phyloP scores from a whole-genome alignment of 495 filamentous ascomycete genomes.

The Hyphodiscus hymeniophilus region DNA sequence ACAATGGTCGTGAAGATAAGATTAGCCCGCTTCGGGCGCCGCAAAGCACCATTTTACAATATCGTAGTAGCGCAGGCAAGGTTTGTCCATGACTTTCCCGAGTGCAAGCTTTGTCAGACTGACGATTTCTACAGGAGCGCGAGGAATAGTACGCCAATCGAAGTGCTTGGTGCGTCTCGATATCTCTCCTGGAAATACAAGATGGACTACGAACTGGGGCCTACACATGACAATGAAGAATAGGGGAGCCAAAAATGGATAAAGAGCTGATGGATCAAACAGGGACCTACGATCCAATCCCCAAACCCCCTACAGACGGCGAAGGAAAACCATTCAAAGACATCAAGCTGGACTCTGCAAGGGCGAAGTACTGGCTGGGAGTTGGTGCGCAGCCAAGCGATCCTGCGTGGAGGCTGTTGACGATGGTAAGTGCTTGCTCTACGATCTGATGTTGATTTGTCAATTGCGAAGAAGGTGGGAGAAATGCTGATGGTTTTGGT shows the following conservation, averaged over 20 bases:
- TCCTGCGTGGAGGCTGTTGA: constrained; percentile 75
- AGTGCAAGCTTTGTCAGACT: neutral
- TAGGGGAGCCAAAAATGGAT: too few relatives aligned
- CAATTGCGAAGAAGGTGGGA: too few relatives aligned
- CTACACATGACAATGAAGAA: too few relatives aligned
- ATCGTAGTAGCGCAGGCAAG: constrained; percentile 94
- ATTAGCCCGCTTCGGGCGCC: constrained; percentile 87
- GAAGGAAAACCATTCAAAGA: constrained; percentile 73
- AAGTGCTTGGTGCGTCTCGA: constrained; percentile 58
- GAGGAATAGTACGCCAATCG: constrained; percentile 76
- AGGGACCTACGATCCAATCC: constrained; percentile 88
- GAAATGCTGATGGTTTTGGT: neutral
- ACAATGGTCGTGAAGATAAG: constrained; percentile 89
- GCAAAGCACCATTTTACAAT: constrained; percentile 84
- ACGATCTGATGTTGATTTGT: too few relatives aligned
- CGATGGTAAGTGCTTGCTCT: constrained; percentile 54
- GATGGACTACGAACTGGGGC: too few relatives aligned
- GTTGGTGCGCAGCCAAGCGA: constrained; percentile 93
- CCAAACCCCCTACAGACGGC: constrained; percentile 58
- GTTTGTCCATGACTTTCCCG: constrained; percentile 37
- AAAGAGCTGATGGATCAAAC: constrained; percentile 1
- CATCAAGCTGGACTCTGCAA: constrained; percentile 69
- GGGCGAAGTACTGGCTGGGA: constrained; percentile 93
- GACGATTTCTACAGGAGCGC: constrained; percentile 47
- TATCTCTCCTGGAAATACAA: neutral